Conservation (phyloP, 2,329 filamentous ascomycete species). For the Trichocomaceae sp. region DNA sequence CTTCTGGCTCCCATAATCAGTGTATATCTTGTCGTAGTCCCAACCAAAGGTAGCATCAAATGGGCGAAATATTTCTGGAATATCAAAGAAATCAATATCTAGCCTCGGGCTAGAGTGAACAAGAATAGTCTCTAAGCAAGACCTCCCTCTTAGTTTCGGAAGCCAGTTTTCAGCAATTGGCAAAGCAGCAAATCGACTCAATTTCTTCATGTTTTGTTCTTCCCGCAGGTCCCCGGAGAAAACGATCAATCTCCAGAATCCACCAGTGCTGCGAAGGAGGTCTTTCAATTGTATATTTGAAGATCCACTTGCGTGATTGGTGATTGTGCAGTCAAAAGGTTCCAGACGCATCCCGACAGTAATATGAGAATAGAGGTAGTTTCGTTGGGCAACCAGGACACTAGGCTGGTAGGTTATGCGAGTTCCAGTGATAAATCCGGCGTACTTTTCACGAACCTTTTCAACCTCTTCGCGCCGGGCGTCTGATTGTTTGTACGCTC, state of each 20-base stretch:
- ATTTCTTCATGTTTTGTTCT: conserved; percentile 36
- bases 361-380: too few relatives aligned
- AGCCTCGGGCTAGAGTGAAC: too few relatives aligned
- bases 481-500: conserved; percentile 54
- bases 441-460: conserved; percentile 51
- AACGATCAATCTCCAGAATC: conserved; percentile 18
- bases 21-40: conserved; percentile 8
- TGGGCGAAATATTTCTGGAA: conserved; percentile 4
- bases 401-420: conserved; percentile 50
- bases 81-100: neutral
- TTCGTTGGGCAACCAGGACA: conserved; percentile 1
- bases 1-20: neutral
- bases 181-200: conserved; percentile 21
- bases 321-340: conserved; percentile 32
- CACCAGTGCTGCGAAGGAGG: conserved; percentile 31
- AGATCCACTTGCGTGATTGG: conserved; percentile 37
- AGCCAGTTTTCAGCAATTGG: too few relatives aligned
- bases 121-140: too few relatives aligned
- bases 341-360: too few relatives aligned
- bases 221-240: conserved; percentile 13
- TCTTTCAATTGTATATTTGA: conserved; percentile 30
- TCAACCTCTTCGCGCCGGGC: conserved; percentile 54
- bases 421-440: conserved; percentile 55
- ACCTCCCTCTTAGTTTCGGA: too few relatives aligned
- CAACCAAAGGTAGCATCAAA: neutral